Evolutionary conservation across 495 filamentous ascomycete species (phyloP).

Genomic region (Trichoderma gamsii): DNA sequence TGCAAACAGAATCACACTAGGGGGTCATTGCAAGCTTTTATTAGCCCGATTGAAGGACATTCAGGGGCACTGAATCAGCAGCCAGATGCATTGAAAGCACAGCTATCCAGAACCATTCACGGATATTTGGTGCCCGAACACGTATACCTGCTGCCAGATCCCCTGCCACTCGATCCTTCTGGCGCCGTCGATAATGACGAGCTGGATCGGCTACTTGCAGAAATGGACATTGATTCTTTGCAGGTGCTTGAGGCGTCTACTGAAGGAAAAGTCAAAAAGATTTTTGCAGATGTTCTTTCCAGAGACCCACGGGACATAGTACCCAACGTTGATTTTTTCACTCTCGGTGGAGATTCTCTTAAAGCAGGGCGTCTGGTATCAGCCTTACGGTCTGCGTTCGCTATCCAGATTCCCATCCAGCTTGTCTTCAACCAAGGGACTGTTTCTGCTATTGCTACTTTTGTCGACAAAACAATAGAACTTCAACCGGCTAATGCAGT

Average conservation of each 20-base stretch:
- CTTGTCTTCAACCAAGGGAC: constrained; percentile 34
- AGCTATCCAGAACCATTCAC: constrained; percentile 17
- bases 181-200: constrained; percentile 27
- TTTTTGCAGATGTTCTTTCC: constrained; percentile 29
- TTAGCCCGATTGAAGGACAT: not conserved
- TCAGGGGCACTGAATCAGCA: not conserved
- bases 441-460: constrained; percentile 25
- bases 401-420: constrained; percentile 32
- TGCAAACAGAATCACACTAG: not conserved
- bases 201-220: constrained; percentile 22
- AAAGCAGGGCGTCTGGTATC: constrained; percentile 38
- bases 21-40: not conserved
- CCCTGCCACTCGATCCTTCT: constrained; percentile 25
- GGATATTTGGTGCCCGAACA: constrained; percentile 30
- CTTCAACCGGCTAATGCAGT: not conserved
- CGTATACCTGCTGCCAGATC: constrained; percentile 23
- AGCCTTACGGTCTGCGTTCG: constrained; percentile 32
- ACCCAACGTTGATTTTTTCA: constrained; percentile 35
- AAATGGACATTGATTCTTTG: constrained; percentile 18
- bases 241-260: constrained; percentile 19
- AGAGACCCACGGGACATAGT: constrained; percentile 25
- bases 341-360: constrained; percentile 40
- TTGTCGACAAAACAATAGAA: constrained; percentile 22
- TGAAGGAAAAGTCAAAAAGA: constrained; percentile 26
- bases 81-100: constrained; percentile 9